Percentiles rank a stretch among this genome's conserved stretches.
Conservation (phyloP, 345 rosid genomes). For the Eucalyptus erythrocorys region DNA sequence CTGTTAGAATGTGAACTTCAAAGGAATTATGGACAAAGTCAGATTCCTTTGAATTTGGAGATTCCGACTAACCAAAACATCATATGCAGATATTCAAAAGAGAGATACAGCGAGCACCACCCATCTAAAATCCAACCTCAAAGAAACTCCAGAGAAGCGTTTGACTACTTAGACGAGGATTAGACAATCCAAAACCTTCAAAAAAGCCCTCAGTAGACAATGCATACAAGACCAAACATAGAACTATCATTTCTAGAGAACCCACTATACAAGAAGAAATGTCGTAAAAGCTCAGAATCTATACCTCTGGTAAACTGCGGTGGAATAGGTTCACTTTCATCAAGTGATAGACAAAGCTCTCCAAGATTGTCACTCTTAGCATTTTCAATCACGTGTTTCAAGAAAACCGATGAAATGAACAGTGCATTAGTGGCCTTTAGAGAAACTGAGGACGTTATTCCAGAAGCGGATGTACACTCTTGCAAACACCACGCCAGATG, state of each 20-base stretch:
- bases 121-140: background rate
- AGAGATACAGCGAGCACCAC: background rate
- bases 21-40: background rate
- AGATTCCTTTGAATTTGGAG: background rate
- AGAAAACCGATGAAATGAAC: constrained; percentile 68
- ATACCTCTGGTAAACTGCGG: constrained; percentile 46
- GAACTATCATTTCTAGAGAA: background rate
- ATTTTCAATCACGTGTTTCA: constrained; percentile 70
- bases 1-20: background rate
- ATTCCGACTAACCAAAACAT: background rate
- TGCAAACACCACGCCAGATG: constrained; percentile 75
- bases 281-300: background rate
- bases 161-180: background rate
- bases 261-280: background rate
- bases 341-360: constrained; percentile 55
- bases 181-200: background rate
- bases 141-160: background rate
- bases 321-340: constrained; percentile 56
- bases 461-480: constrained; percentile 49
- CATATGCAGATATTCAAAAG: background rate
- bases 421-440: constrained; percentile 67
- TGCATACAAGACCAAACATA: background rate
- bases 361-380: constrained; percentile 27
- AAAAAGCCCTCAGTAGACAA: background rate
- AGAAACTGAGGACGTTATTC: constrained; percentile 22